A percentile compares a stretch with the other conserved stretches of the same genome.
Conservation (phyloP, 1,139 yeast species). For the Pichia sp. region DNA sequence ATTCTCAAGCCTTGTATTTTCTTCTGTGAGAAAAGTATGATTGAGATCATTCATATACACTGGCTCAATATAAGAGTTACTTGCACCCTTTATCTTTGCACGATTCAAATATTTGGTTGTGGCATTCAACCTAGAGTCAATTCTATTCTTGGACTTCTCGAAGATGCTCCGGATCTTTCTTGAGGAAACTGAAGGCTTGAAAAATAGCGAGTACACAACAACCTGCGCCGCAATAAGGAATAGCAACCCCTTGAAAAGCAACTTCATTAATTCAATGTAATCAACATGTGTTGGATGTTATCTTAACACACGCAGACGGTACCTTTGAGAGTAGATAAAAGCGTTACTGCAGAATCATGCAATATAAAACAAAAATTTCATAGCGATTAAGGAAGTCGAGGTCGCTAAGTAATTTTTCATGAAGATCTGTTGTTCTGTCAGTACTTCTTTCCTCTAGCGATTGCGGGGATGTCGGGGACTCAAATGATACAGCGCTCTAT, state of each 20-base stretch:
- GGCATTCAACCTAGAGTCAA: conserved; percentile 15
- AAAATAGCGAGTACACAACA: background rate
- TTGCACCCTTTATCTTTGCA: conserved; percentile 28
- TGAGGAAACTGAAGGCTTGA: conserved; percentile 3
- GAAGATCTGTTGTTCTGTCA: background rate
- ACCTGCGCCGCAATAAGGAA: background rate
- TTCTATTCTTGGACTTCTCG: conserved; percentile 12
- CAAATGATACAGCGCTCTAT: background rate
- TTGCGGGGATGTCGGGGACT: background rate
- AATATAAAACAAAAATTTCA: background rate
- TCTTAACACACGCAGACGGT: background rate
- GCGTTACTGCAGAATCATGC: too few relatives aligned
- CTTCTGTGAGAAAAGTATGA: background rate
- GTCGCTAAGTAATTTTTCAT: background rate
- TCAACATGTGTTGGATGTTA: background rate
- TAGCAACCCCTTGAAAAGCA: background rate
- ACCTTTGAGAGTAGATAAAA: background rate
- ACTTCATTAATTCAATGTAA: background rate
- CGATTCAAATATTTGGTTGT: conserved; percentile 16
- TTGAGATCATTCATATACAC: conserved; percentile 20
- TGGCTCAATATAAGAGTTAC: conserved; percentile 28
- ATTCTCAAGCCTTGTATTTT: conserved; percentile 36
- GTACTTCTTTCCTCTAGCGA: background rate
- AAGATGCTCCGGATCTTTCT: conserved; percentile 8
- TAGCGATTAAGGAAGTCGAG: background rate